Base-by-base conservation (phyloP, 805 yeast species). In the baker's yeast (Saccharomyces cerevisiae) region DNA sequence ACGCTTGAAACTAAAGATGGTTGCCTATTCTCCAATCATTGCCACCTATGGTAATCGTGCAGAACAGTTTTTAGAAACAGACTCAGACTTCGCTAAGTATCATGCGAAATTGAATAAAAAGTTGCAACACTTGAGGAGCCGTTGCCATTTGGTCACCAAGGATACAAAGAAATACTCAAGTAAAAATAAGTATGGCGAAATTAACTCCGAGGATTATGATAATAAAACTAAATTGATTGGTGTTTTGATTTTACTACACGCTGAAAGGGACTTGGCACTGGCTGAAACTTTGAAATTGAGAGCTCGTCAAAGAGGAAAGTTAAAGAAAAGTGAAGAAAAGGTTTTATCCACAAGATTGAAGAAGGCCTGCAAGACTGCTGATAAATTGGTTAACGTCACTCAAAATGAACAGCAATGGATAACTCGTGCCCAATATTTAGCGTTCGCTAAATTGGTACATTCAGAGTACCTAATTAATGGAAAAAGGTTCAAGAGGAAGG, bases 11-110 rank as follows among this genome's bases (percentile, higher is more conserved):
- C 17, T 14, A 29, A 51, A 17, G 21, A 63, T 61, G 67, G 61
- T 50, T 41, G 58, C 53, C 13, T 67, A 59, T 51, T 67, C 72
- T 21, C 72, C 77, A 24, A 55, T 74, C 17, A 63, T 63, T 22
- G 67, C 72, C 31, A 74, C 79, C 0, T 70, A 62, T 58, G 79
- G 79, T 17, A 80, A 76, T 13, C 81, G 96, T 54, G 75, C 79
- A 61, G 78, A 79, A 52, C 83, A 83, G 13, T 80, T 82, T 60
- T 75, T 89, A 53, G 81, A 80, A 60, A 77, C 89, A 3, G 76
- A 88, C 0, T 80, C 78, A 17, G 97, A 90, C 63, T 89, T 72
- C 66, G 80, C 78, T 48, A 82, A 80, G 59, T 85, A 87, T 61
- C 84, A 95, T 65, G 77, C 75, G 52, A 77, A 82, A 60, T 67